Evolutionary conservation across 371 early-diverging fungal genomes (phyloP), one percentile per base, ranked within the genome.

Genomic region (Lichtheimia ornata): DNA sequence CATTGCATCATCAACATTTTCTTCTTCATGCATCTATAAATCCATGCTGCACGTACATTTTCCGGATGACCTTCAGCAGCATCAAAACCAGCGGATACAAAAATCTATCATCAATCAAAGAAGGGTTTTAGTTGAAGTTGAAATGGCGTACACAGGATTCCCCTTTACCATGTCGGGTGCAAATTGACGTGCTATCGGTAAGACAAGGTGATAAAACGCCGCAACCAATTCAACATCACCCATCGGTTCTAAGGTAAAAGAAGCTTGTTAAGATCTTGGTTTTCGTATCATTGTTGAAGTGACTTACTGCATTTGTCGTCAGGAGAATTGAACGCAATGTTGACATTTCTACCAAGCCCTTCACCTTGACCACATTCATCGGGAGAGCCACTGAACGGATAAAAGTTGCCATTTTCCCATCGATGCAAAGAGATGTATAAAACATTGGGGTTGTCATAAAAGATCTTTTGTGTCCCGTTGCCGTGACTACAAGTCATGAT

Each of bases 71-170:
- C 84, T 65, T 83, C 82, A 11, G 88, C 88, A 4, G 88, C 87
- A 69, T 88, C 88, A 60, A 86, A 88, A 15, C 88, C 88, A 35
- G 87, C 87, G 25, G 88, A 87, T 28, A 88, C 84, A 60, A 88
- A 77, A 13, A 79, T 72, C 78, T 77, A 49, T 12, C 18, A 22
- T 22, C 13, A 40, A 11, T 1, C 40, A 59, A 28, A 59, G 25
- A 28, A 15, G 47, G 17, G n/a, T 2, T 6, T 47, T 47, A 18
- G 47, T 22, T 47, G 7, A 47, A 18, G 35, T 35, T 35, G 35
- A 6, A 6, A 35, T 35, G 28, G 58, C 5, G 45, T 4, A 30
- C 47, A 56, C 44, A 20, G 45, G 24, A n/a, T 11, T 55, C 28
- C 45, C 14, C 13, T 25, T 67, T 49, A 88, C 86, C 62, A 88